phyloP scores from a whole-genome alignment of 192 early-diverging fungal genomes.

The Backusella sp. region DNA sequence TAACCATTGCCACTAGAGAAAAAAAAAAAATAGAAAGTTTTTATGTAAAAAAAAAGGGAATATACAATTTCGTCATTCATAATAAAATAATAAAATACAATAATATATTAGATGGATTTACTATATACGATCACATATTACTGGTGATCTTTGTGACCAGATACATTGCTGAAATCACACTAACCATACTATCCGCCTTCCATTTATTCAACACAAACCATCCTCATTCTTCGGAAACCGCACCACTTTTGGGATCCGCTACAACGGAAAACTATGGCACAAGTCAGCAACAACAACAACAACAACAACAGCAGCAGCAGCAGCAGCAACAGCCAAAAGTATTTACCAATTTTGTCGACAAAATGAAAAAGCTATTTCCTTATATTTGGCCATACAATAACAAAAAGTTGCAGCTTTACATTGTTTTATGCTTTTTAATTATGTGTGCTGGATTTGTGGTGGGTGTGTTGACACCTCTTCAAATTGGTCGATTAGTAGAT shows the following conservation, averaged over 20 bases:
- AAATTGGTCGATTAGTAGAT: slow-evolving; percentile 84
- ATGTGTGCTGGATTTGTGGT: slow-evolving; percentile 66
- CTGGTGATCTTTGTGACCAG: slow-evolving; percentile 45
- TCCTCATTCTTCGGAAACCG: slow-evolving; percentile 4
- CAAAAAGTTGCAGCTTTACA: slow-evolving; percentile 58
- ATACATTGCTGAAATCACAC: slow-evolving; percentile 36
- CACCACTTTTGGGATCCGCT: slow-evolving; percentile 24
- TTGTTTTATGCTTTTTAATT: slow-evolving; percentile 66
- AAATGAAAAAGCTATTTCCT: slow-evolving; percentile 69
- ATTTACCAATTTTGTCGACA: slow-evolving; percentile 46
- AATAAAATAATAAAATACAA: not conserved
- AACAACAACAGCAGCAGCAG: slow-evolving; percentile 22
- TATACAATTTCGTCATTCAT: not conserved
- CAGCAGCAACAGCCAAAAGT: slow-evolving; percentile 32
- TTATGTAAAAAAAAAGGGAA: not conserved
- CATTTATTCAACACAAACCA: slow-evolving; percentile 31
- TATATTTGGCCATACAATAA: slow-evolving; percentile 82
- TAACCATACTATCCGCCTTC: slow-evolving; percentile 36
- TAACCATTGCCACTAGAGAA: not conserved
- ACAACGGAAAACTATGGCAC: slow-evolving; percentile 21
- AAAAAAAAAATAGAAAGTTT: not conserved
- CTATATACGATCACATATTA: slow-evolving; percentile 38
- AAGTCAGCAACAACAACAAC: slow-evolving; percentile 20
- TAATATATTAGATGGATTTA: slow-evolving; percentile 11
- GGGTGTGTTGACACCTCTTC: slow-evolving; percentile 81